Evolutionary conservation across 306 rosid genomes (phyloP).

Genomic region (Vigna mungo): DNA sequence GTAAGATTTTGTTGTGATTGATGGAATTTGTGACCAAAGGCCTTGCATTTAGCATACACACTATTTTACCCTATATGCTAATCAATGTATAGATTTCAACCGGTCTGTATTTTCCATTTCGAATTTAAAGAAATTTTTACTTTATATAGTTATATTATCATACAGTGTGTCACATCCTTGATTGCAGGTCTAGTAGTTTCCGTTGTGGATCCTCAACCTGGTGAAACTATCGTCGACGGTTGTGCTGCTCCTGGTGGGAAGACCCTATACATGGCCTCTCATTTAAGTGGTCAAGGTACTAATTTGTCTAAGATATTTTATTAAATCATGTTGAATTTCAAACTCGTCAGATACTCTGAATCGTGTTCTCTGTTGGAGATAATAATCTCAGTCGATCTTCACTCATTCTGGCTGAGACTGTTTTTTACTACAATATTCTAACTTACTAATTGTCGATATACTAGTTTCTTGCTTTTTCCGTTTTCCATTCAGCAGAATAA

Average conservation of each 20-base stretch:
- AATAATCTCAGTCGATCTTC: not conserved
- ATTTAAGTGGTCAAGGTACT: slow-evolving; percentile 77
- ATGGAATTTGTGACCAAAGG: slow-evolving; percentile 12
- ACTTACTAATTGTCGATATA: slow-evolving; percentile 13
- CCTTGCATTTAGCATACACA: not conserved
- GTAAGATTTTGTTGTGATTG: slow-evolving; percentile 18
- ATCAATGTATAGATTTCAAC: slow-evolving; percentile 13
- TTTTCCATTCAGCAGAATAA: not conserved
- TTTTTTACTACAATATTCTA: slow-evolving; percentile 19
- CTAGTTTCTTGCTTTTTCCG: slow-evolving; percentile 5
- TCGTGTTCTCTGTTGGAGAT: slow-evolving; percentile 11
- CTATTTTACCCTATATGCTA: slow-evolving; percentile 15
- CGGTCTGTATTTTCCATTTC: slow-evolving; percentile 8
- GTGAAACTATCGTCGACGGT: slow-evolving; percentile 76
- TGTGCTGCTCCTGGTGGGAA: slow-evolving; percentile 99
- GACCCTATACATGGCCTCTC: slow-evolving; percentile 85
- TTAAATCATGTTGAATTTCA: slow-evolving; percentile 11
- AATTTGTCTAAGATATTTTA: slow-evolving; percentile 1
- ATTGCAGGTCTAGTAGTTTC: slow-evolving; percentile 78
- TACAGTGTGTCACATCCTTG: slow-evolving; percentile 35
- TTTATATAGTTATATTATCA: slow-evolving; percentile 27
- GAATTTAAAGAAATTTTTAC: slow-evolving; percentile 2
- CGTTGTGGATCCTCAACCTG: slow-evolving; percentile 80
- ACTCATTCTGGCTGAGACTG: not conserved
- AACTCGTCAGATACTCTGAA: not conserved